Conservation (phyloP, 306 rosid species). For the Mimosa bimucronata region DNA sequence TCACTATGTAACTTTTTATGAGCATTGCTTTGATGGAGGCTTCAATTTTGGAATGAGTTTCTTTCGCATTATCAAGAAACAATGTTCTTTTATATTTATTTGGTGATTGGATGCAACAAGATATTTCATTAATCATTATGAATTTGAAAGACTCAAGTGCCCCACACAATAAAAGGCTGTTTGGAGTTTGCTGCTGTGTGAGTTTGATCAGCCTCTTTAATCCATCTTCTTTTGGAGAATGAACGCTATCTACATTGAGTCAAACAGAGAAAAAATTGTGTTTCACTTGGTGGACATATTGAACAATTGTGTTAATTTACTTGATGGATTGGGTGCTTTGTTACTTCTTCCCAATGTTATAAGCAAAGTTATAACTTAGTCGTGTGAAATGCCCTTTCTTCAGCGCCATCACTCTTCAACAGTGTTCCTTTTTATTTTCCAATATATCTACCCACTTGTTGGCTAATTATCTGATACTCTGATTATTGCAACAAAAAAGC, state of each 20-base stretch:
- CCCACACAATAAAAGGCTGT: conserved; percentile 9
- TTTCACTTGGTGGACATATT: conserved; percentile 25
- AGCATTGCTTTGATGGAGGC: conserved; percentile 15
- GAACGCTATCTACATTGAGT: conserved; percentile 28
- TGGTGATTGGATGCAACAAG: conserved; percentile 11
- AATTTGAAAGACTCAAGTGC: neutral
- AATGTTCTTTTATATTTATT: conserved; percentile 7
- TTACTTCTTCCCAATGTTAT: conserved; percentile 12
- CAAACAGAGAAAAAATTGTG: conserved; percentile 9
- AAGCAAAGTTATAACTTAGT: conserved; percentile 25
- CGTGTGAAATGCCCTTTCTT: conserved; percentile 18
- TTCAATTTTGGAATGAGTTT: conserved; percentile 27
- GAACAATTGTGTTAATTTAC: conserved; percentile 10
- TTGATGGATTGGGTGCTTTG: conserved; percentile 25
- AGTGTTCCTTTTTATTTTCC: conserved; percentile 12
- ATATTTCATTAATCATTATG: conserved; percentile 1
- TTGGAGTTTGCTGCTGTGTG: conserved; percentile 3
- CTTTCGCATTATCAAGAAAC: neutral
- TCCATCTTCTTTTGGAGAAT: conserved; percentile 27
- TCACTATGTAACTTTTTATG: conserved; percentile 20
- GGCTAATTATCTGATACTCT: conserved; percentile 13
- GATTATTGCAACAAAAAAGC: conserved; percentile 4
- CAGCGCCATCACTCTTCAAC: conserved; percentile 29
- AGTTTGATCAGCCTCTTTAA: conserved; percentile 3
- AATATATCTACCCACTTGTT: conserved; percentile 2